Evolutionary conservation across 805 yeast species (phyloP).

Genomic region (Ogataea trehaloabstinens): DNA sequence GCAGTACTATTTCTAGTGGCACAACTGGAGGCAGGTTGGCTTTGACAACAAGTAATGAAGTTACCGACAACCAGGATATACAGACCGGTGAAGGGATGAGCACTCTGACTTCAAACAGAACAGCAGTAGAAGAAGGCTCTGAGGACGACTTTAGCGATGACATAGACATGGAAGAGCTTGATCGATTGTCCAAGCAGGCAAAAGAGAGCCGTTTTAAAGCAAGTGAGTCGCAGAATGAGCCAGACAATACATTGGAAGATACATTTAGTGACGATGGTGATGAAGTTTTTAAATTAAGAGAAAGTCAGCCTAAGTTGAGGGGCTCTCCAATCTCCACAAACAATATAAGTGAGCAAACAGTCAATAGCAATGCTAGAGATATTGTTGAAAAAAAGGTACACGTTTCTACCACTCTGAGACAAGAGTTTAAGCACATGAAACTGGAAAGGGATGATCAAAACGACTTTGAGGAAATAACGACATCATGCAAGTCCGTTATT

Average conservation of each 20-base stretch:
- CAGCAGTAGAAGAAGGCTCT: not conserved
- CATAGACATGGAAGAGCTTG: conserved; percentile 30
- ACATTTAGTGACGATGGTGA: conserved; percentile 30
- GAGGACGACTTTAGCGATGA: conserved; percentile 30
- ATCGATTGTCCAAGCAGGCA: conserved; percentile 13
- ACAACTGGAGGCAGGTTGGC: not conserved
- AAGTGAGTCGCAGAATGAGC: conserved; percentile 1
- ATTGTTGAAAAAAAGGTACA: too few species aligned
- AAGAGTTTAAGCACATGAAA: conserved; percentile 21
- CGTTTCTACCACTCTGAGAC: not conserved
- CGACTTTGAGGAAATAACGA: conserved; percentile 10
- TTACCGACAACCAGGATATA: not conserved
- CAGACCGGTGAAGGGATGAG: not conserved
- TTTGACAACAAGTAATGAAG: not conserved
- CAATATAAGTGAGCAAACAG: not conserved
- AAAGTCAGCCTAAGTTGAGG: not conserved
- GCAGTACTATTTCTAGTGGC: conserved; percentile 14
- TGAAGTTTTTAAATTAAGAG: conserved; percentile 17
- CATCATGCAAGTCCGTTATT: conserved; percentile 43
- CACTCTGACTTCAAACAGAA: not conserved
- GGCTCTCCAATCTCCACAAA: not conserved
- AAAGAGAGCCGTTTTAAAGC: conserved; percentile 1
- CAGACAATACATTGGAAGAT: conserved; percentile 11
- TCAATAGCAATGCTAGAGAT: not conserved
- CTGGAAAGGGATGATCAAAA: conserved; percentile 12